Evolutionary conservation across 2,329 filamentous ascomycete species (phyloP).

Genomic region (Thermothelomyces thermophilus): DNA sequence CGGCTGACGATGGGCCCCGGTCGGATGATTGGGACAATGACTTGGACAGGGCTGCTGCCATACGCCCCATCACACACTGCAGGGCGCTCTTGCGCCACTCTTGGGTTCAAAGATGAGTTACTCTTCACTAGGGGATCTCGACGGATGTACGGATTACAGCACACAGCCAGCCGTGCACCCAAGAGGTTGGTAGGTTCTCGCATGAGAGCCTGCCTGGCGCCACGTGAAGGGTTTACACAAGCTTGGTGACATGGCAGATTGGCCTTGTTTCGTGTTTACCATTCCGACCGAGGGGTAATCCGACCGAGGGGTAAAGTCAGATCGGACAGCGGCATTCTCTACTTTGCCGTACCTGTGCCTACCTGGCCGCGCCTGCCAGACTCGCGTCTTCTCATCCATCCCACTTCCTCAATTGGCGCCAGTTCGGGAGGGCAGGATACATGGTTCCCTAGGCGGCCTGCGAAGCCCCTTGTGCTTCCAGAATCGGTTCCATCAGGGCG

Average conservation of each 20-base stretch:
- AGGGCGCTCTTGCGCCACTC: no score
- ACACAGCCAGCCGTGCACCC: conserved; percentile 3
- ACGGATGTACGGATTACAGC: no score
- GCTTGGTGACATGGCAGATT: not conserved
- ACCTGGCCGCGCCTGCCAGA: not conserved
- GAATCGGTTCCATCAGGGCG: conserved; percentile 1
- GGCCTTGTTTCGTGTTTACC: conserved; percentile 7
- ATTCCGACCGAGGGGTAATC: not conserved
- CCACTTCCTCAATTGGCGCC: not conserved
- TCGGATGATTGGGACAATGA: not conserved
- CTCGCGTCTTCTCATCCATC: not conserved
- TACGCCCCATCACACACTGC: not conserved
- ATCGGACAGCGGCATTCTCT: not conserved
- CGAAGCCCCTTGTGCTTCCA: not conserved
- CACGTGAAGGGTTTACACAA: not conserved
- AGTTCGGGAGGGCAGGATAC: not conserved
- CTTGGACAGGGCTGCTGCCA: not conserved
- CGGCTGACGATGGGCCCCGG: not conserved
- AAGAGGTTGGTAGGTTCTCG: not conserved
- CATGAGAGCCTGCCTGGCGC: not conserved
- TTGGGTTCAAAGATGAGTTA: no score
- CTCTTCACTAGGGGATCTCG: no score
- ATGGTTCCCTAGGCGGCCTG: conserved; percentile 4
- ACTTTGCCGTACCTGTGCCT: no score
- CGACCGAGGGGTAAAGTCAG: not conserved